These are phyloP conservation scores for Maudiozyma serrabonitensis DNA, from an alignment of 805 yeast genomes.

Conservation along the genomic window DNA sequence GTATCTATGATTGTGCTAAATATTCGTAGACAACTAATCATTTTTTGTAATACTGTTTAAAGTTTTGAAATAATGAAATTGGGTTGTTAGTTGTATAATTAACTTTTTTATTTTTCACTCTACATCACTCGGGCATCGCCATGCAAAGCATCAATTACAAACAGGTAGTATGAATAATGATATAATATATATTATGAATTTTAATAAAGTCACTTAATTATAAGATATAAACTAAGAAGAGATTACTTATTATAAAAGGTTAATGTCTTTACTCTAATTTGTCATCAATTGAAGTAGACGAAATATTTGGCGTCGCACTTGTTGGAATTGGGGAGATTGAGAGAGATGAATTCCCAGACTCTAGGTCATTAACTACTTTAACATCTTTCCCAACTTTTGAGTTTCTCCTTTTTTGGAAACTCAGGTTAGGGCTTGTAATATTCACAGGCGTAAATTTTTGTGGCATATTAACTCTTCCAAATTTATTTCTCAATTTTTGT, in stretches of 20 bases:
- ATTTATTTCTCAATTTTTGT: conserved; percentile 70
- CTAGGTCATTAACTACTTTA: not conserved
- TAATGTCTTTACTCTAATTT: not conserved
- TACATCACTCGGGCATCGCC: too few species aligned
- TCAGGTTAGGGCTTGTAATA: conserved; percentile 54
- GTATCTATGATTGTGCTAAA: not conserved
- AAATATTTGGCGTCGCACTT: conserved; percentile 9
- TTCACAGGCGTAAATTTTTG: conserved; percentile 85
- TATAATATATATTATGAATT: too few species aligned
- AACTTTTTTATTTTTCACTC: too few species aligned
- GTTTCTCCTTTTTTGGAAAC: conserved; percentile 17
- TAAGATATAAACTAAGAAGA: too few species aligned
- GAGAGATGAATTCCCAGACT: conserved; percentile 1
- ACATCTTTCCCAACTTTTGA: not conserved
- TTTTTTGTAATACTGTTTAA: too few species aligned
- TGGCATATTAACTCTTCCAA: conserved; percentile 81
- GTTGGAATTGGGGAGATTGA: conserved; percentile 6
- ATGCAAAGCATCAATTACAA: too few species aligned
- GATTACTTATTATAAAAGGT: too few species aligned
- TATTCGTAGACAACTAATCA: too few species aligned
- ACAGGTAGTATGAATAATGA: too few species aligned
- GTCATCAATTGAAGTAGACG: conserved; percentile 14
- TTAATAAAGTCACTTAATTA: too few species aligned
- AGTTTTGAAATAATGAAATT: too few species aligned
- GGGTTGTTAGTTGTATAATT: too few species aligned